Conservation (phyloP, 805 yeast species). For the Saccharomyces jurei region DNA sequence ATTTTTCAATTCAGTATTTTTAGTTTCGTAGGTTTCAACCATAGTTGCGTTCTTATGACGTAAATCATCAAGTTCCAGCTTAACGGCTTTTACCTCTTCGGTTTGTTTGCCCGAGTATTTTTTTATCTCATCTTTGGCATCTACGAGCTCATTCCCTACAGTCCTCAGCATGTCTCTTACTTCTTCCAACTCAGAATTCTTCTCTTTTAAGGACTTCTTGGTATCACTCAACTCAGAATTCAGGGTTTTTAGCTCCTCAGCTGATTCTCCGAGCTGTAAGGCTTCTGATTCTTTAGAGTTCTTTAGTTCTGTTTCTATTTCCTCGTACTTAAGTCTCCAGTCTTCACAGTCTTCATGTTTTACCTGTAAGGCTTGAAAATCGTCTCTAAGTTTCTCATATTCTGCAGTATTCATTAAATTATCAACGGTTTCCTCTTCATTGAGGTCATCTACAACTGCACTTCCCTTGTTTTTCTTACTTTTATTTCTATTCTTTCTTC, state of each 20-base stretch:
- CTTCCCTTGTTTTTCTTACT: slow-evolving; percentile 8
- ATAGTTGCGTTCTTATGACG: slow-evolving; percentile 33
- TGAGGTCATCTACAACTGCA: neutral
- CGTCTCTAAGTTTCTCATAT: slow-evolving; percentile 6
- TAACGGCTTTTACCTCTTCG: slow-evolving; percentile 16
- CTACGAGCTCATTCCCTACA: slow-evolving; percentile 74
- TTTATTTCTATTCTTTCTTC: slow-evolving; percentile 13
- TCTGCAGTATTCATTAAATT: slow-evolving; percentile 2
- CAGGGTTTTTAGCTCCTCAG: slow-evolving; percentile 13
- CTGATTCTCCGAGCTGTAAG: slow-evolving; percentile 1
- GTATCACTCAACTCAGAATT: slow-evolving; percentile 13
- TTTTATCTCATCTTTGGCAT: slow-evolving; percentile 54
- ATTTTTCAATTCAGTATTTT: slow-evolving; percentile 13
- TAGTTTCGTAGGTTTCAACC: slow-evolving; percentile 8
- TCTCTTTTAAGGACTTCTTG: slow-evolving; percentile 31
- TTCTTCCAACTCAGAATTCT: slow-evolving; percentile 56
- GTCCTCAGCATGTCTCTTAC: slow-evolving; percentile 68
- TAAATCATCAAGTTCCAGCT: slow-evolving; percentile 22
- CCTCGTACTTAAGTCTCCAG: slow-evolving; percentile 1
- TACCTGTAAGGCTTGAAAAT: neutral
- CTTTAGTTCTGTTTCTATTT: slow-evolving; percentile 3
- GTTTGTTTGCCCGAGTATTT: slow-evolving; percentile 7
- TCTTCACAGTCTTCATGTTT: neutral
- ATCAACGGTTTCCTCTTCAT: slow-evolving; percentile 1
- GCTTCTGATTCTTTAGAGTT: slow-evolving; percentile 4